These are phyloP conservation scores for Glebionis coronaria DNA, from an alignment of 129 eudicot genomes.

Conservation along the genomic window DNA sequence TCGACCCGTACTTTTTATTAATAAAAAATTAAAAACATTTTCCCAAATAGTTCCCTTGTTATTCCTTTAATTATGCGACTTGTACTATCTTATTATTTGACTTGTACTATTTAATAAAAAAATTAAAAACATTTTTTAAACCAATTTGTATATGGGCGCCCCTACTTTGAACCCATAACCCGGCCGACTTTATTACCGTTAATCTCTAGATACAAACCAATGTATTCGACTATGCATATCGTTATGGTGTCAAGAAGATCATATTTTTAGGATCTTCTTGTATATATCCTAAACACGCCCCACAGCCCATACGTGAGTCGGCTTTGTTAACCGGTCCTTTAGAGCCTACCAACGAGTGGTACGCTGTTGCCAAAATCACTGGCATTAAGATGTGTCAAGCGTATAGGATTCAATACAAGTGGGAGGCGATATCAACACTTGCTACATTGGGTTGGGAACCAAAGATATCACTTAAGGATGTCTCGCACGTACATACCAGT, in stretches of 20 bases:
- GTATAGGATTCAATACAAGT: constrained; percentile 65
- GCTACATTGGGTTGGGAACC: constrained; percentile 79
- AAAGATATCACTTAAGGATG: constrained; percentile 71
- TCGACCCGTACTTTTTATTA: too few species aligned
- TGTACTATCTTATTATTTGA: too few species aligned
- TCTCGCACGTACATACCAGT: constrained; percentile 70
- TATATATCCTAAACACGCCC: constrained; percentile 97
- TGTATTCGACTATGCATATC: constrained; percentile 65
- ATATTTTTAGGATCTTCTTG: constrained; percentile 88
- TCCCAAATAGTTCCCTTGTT: too few species aligned
- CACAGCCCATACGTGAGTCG: constrained; percentile 80
- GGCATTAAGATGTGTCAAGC: constrained; percentile 98
- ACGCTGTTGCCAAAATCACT: constrained; percentile 87
- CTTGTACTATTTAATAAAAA: too few species aligned
- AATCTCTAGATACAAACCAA: constrained; percentile 94
- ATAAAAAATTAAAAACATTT: too few species aligned
- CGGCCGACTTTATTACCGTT: constrained; percentile 84
- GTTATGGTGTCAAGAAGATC: constrained; percentile 53
- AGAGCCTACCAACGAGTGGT: constrained; percentile 96
- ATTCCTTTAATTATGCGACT: too few species aligned
- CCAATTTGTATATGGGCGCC: too few species aligned
- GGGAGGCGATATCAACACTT: constrained; percentile 74
- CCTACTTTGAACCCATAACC: too few species aligned
- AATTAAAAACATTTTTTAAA: too few species aligned
- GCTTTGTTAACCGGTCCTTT: constrained; percentile 73